Percentiles rank a stretch among this genome's conserved stretches.
Conservation (phyloP, 352 stramenopile genomes). For the Globisporangium lucens region DNA sequence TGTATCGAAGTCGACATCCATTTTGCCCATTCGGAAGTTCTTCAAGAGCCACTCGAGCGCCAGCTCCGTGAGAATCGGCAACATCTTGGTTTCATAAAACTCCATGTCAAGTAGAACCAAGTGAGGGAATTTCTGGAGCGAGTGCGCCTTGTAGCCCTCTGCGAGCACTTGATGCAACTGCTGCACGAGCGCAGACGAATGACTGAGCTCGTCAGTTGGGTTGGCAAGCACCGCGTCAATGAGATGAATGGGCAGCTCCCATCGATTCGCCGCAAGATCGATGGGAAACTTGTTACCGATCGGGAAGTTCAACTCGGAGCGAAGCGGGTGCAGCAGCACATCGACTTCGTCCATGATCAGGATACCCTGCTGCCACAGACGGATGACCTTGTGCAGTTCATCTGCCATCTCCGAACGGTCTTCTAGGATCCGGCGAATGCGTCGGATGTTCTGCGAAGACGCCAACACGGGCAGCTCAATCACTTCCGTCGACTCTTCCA, state of each 20-base stretch:
- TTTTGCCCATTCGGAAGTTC: conserved; percentile 92
- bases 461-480: conserved; percentile 55
- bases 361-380: conserved; percentile 92
- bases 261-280: conserved; percentile 87
- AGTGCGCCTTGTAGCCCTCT: conserved; percentile 91
- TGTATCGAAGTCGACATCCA: conserved; percentile 81
- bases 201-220: not conserved
- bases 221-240: conserved; percentile 92
- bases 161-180: conserved; percentile 89
- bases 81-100: conserved; percentile 94
- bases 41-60: conserved; percentile 81
- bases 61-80: conserved; percentile 91
- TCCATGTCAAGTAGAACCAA: conserved; percentile 95
- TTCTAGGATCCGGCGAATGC: conserved; percentile 65
- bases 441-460: conserved; percentile 69
- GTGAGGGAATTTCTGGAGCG: conserved; percentile 97
- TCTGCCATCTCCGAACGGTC: conserved; percentile 88
- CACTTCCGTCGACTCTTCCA: conserved; percentile 82
- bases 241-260: conserved; percentile 91
- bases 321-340: conserved; percentile 88
- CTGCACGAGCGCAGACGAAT: conserved; percentile 25
- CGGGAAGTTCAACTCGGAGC: conserved; percentile 90
- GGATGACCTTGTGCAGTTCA: conserved; percentile 84
- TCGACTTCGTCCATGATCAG: conserved; percentile 94
- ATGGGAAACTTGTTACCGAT: conserved; percentile 92